Evolutionary conservation across 1,139 yeast species (phyloP).

Genomic region (Hanseniaspora uvarum): DNA sequence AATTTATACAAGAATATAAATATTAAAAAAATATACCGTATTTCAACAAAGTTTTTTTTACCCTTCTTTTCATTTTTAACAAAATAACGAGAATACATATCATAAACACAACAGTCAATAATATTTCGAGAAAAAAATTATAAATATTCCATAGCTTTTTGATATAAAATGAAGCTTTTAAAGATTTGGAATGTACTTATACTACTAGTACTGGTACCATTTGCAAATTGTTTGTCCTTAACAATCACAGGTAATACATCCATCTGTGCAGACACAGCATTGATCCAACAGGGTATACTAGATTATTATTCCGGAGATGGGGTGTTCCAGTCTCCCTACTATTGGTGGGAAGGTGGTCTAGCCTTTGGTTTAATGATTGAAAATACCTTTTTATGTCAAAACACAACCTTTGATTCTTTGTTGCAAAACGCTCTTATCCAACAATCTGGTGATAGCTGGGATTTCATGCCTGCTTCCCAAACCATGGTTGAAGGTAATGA

Average conservation of each 20-base stretch:
- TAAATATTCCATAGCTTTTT: too few species aligned
- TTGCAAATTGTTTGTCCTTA: conserved; percentile 18
- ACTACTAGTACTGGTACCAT: neutral
- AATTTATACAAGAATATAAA: neutral
- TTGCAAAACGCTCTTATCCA: conserved; percentile 43
- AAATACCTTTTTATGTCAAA: conserved; percentile 43
- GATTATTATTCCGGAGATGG: conserved; percentile 58
- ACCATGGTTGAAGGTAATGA: conserved; percentile 59
- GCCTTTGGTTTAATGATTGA: conserved; percentile 54
- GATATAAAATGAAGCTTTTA: neutral
- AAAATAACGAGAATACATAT: neutral
- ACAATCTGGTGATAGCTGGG: conserved; percentile 45
- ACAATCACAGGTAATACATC: conserved; percentile 32
- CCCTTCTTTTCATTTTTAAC: neutral
- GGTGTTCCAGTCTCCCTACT: conserved; percentile 49
- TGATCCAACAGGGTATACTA: conserved; percentile 42
- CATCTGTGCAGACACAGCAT: conserved; percentile 44
- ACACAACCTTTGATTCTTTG: conserved; percentile 35
- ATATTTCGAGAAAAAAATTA: too few species aligned
- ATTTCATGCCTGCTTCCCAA: conserved; percentile 51
- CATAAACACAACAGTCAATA: neutral
- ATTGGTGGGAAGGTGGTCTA: conserved; percentile 69
- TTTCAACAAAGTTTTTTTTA: neutral
- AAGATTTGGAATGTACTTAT: neutral
- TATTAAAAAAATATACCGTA: neutral